Base-by-base conservation (phyloP, 371 early-diverging fungal species). In the Furculomyces boomerangus region DNA sequence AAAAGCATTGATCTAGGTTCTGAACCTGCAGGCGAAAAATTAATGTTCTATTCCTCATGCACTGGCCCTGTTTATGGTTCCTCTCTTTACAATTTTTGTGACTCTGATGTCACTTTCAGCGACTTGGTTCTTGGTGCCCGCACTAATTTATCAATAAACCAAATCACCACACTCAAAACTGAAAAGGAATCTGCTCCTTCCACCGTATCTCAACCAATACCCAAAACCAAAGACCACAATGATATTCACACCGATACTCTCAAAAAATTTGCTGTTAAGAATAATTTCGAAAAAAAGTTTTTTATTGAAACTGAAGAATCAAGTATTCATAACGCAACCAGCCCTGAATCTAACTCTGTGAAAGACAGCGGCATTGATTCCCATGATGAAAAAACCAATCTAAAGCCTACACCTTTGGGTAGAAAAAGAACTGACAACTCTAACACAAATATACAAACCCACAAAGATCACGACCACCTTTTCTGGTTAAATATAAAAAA, bases 401-500 rank as follows among this genome's bases (percentile, higher is more conserved):
- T 28, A 14, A 30, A 30, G 3, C 16, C 25, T 18, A 18, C 18
- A n/a, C n/a, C n/a, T n/a, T n/a, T n/a, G n/a, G n/a, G n/a, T n/a
- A n/a, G n/a, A n/a, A n/a, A n/a, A n/a, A n/a, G n/a, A n/a, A n/a
- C n/a, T n/a, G 32, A 13, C 13, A 27, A 22, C 27, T 28, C 16
- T n/a, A 26, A 53, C 18, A 13, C 16, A 18, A n/a, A n/a, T n/a
- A n/a, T n/a, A n/a, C n/a, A n/a, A n/a, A n/a, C n/a, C n/a, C n/a
- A n/a, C n/a, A n/a, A n/a, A n/a, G n/a, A n/a, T n/a, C n/a, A n/a
- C n/a, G n/a, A n/a, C n/a, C n/a, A n/a, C n/a, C 18, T 30, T 40
- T 46, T 59, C 50, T 73, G 71, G 71, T 14, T 70, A 14, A 64
- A 70, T 43, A 39, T 71, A 13, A 32, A 55, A 7, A 57, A 57